Evolutionary conservation across 805 yeast species (phyloP).

Genomic region (Clavispora santaluciae): DNA sequence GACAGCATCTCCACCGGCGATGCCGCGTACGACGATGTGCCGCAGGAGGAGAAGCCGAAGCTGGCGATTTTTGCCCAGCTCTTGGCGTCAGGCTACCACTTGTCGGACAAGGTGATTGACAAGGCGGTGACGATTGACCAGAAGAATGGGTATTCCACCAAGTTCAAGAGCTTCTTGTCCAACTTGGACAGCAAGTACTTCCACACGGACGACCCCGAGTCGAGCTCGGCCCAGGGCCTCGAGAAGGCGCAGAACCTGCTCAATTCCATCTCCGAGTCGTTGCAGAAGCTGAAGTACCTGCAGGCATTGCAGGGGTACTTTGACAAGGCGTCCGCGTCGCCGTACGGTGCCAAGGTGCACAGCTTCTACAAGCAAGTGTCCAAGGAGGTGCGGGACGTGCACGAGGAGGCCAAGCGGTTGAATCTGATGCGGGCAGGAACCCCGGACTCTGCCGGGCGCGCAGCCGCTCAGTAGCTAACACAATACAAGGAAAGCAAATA

Average conservation of each 20-base stretch:
- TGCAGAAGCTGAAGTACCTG: constrained; percentile 27
- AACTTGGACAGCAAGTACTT: constrained; percentile 55
- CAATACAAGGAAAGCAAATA: neutral
- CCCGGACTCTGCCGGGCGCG: neutral
- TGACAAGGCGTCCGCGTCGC: constrained; percentile 42
- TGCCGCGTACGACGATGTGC: constrained; percentile 42
- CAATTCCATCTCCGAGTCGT: constrained; percentile 36
- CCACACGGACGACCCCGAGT: constrained; percentile 52
- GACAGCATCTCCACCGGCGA: constrained; percentile 24
- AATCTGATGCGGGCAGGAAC: neutral
- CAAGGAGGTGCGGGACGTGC: constrained; percentile 58
- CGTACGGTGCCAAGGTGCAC: constrained; percentile 57
- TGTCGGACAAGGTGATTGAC: constrained; percentile 57
- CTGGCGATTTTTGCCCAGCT: constrained; percentile 71
- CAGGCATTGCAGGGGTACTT: constrained; percentile 39
- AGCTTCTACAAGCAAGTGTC: constrained; percentile 53
- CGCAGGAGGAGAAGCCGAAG: constrained; percentile 76
- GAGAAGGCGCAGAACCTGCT: constrained; percentile 21
- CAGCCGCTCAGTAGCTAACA: too few relatives aligned
- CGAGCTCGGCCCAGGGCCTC: constrained; percentile 28
- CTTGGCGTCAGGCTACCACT: constrained; percentile 65
- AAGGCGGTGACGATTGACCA: constrained; percentile 62
- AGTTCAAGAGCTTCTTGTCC: constrained; percentile 52
- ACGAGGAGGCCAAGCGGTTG: constrained; percentile 68
- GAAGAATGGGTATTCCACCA: constrained; percentile 53